These are phyloP conservation scores for Aureobasidium pullulans DNA, from an alignment of 2,329 filamentous ascomycete species.

Conservation along the genomic window DNA sequence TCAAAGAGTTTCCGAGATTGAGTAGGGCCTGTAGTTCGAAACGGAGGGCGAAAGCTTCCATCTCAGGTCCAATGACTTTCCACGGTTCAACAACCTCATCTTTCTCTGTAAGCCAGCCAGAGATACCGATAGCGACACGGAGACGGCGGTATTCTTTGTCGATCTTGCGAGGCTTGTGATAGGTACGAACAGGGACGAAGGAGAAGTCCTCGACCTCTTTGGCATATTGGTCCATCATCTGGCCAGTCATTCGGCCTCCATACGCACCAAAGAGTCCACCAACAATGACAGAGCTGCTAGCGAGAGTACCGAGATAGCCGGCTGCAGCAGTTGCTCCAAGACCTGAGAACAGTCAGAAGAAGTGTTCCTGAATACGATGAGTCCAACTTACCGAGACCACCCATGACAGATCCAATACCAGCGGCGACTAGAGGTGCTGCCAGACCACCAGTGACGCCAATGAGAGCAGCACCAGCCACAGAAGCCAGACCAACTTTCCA, in stretches of 20 bases:
- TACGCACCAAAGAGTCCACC: slow-evolving; percentile 91
- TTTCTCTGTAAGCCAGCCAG: slow-evolving; percentile 69
- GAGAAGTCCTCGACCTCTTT: slow-evolving; percentile 84
- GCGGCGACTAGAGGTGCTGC: slow-evolving; percentile 70
- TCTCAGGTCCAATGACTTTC: slow-evolving; percentile 64
- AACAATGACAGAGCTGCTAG: slow-evolving; percentile 70
- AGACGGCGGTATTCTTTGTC: slow-evolving; percentile 46
- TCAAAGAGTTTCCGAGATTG: slow-evolving; percentile 70
- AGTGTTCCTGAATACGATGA: neutral
- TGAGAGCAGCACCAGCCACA: slow-evolving; percentile 78
- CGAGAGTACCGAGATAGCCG: slow-evolving; percentile 69
- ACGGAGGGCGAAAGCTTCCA: slow-evolving; percentile 72
- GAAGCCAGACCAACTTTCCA: slow-evolving; percentile 83
- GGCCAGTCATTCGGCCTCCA: slow-evolving; percentile 69
- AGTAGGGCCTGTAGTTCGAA: slow-evolving; percentile 75
- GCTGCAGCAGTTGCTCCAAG: slow-evolving; percentile 68
- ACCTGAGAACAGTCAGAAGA: slow-evolving; percentile 34
- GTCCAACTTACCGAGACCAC: slow-evolving; percentile 45
- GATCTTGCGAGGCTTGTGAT: slow-evolving; percentile 46
- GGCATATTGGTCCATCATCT: slow-evolving; percentile 83
- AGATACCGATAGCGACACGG: slow-evolving; percentile 74
- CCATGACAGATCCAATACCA: slow-evolving; percentile 71
- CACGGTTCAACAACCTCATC: slow-evolving; percentile 71
- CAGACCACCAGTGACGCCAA: slow-evolving; percentile 74
- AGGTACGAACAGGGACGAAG: slow-evolving; percentile 64